A percentile compares a stretch with the other conserved stretches of the same genome.
Evolutionary conservation across 2,329 filamentous ascomycete species (phyloP).

Genomic region (Botrytis cinerea): DNA sequence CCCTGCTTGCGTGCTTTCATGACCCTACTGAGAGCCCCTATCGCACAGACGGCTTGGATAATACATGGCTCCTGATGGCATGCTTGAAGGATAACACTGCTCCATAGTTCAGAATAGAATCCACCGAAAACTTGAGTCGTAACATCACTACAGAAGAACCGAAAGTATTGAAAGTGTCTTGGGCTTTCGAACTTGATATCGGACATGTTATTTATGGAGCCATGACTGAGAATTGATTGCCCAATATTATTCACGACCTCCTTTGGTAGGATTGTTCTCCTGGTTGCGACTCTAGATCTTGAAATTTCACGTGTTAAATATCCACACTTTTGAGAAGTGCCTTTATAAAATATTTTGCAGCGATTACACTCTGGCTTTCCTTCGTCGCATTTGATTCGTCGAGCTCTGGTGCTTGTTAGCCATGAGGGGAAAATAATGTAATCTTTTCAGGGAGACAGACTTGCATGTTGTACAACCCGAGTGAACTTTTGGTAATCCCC

Average conservation of each 20-base stretch:
- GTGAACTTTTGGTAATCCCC: constrained; percentile 19
- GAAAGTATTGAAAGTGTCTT: constrained; percentile 16
- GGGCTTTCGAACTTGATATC: constrained; percentile 13
- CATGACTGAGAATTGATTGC: too few species aligned
- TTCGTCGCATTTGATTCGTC: constrained; percentile 23
- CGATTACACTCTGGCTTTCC: constrained; percentile 17
- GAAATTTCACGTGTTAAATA: constrained; percentile 14
- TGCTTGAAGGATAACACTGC: constrained; percentile 12
- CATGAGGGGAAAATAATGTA: not conserved
- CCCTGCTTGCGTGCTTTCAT: constrained; percentile 15
- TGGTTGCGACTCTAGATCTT: not conserved
- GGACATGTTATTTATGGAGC: not conserved
- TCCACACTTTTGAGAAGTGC: constrained; percentile 17
- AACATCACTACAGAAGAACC: constrained; percentile 21
- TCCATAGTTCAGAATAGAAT: constrained; percentile 18
- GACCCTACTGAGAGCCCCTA: constrained; percentile 19
- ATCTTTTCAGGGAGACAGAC: constrained; percentile 1
- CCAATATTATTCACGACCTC: not conserved
- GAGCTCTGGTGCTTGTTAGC: constrained; percentile 4
- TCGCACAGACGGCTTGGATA: constrained; percentile 20
- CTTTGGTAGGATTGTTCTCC: constrained; percentile 11
- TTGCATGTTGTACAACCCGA: constrained; percentile 21
- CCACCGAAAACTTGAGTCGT: constrained; percentile 6
- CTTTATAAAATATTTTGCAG: constrained; percentile 18
- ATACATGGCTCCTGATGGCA: constrained; percentile 16